Evolutionary conservation across 2,329 filamentous ascomycete genomes (phyloP).

Genomic region (Phoma sp.): DNA sequence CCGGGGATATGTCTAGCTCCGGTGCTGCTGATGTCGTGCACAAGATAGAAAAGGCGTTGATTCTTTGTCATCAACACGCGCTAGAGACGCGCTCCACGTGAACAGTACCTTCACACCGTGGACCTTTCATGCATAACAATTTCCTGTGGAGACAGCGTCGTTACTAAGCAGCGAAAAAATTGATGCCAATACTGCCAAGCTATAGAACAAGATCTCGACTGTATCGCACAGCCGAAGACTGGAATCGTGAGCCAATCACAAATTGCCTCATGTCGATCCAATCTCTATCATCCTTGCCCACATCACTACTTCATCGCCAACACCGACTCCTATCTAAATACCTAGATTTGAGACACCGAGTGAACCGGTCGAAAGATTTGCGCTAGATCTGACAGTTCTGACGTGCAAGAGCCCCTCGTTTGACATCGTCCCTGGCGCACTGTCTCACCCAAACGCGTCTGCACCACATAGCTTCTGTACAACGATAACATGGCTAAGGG

Average conservation of each 20-base stretch:
- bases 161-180: not conserved
- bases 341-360: not conserved
- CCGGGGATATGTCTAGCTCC: too few species aligned
- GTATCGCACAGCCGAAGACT: constrained; percentile 9
- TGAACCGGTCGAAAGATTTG: too few species aligned
- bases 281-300: constrained; percentile 8
- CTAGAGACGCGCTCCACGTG: not conserved
- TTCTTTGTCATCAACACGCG: not conserved
- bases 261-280: not conserved
- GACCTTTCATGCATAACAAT: not conserved
- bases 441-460: not conserved
- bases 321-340: not conserved
- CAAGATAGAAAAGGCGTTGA: too few species aligned
- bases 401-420: not conserved
- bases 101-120: not conserved
- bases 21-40: too few species aligned
- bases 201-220: constrained; percentile 19
- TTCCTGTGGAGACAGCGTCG: not conserved
- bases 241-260: constrained; percentile 11
- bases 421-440: not conserved
- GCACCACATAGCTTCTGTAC: not conserved
- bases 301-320: constrained; percentile 3
- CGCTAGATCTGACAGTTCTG: not conserved
- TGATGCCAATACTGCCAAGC: constrained; percentile 12
- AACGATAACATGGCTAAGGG: not conserved